Percentiles rank a stretch among this genome's conserved stretches.
phyloP scores from a whole-genome alignment of 176 grass and related monocot species.

The Ampelocalamus luodianensis region DNA sequence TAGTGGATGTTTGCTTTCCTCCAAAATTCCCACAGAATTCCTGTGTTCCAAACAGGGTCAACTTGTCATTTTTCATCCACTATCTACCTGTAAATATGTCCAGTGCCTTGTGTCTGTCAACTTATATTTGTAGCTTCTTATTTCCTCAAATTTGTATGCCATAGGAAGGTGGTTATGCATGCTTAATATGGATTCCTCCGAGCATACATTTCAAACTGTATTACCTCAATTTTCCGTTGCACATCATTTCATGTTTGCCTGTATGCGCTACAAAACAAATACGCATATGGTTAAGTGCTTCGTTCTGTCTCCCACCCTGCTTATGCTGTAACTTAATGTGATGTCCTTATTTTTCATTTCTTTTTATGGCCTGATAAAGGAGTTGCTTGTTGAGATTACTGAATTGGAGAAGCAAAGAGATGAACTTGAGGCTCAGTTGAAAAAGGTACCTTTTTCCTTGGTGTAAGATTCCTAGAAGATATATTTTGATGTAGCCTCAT shows the following conservation, averaged over 20 bases:
- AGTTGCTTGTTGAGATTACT: slow-evolving; percentile 77
- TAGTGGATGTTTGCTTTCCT: background rate
- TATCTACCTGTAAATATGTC: background rate
- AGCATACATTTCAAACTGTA: background rate
- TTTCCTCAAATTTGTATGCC: slow-evolving; percentile 15
- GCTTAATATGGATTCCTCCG: background rate
- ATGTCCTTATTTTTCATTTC: slow-evolving; percentile 17
- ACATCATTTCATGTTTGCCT: slow-evolving; percentile 12
- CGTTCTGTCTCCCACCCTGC: slow-evolving; percentile 21
- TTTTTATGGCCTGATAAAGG: slow-evolving; percentile 59
- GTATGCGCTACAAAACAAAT: background rate
- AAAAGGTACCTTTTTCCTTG: slow-evolving; percentile 61
- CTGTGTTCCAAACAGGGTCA: background rate
- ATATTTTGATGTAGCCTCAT: slow-evolving; percentile 21
- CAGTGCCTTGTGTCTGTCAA: slow-evolving; percentile 1
- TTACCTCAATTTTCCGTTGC: background rate
- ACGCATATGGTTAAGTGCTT: slow-evolving; percentile 35
- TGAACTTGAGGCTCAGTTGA: slow-evolving; percentile 85
- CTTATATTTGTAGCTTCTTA: slow-evolving; percentile 2
- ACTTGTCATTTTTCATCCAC: background rate
- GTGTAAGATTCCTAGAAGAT: background rate
- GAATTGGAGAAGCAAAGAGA: slow-evolving; percentile 84
- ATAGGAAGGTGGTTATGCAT: slow-evolving; percentile 32
- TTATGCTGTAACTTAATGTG: slow-evolving; percentile 31
- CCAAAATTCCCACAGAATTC: background rate